phyloP scores from a whole-genome alignment of 371 early-diverging fungal species.

The Apophysomyces elegans region DNA sequence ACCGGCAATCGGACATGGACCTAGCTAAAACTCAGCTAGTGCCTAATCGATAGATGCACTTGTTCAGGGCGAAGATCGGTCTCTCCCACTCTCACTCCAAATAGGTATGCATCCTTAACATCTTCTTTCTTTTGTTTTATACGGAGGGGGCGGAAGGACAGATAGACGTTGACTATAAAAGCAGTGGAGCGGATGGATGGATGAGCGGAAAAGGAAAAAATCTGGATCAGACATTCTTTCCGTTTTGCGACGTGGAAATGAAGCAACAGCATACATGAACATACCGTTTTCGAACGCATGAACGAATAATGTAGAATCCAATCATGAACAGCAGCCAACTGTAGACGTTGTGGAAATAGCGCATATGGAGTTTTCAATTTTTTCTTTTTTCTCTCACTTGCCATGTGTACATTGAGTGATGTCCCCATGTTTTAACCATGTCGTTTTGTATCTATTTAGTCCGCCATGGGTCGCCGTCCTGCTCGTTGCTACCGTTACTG shows the following conservation, averaged over 20 bases:
- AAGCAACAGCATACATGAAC: no score
- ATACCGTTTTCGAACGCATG: no score
- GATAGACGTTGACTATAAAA: neutral
- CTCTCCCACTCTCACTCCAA: neutral
- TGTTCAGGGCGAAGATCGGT: neutral
- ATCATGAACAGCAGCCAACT: no score
- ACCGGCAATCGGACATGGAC: neutral
- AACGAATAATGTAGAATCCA: no score
- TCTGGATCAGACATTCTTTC: no score
- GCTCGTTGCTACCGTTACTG: conserved; percentile 99
- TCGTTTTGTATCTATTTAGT: conserved; percentile 3
- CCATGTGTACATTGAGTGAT: no score
- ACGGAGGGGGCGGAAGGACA: neutral
- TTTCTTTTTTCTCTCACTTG: neutral
- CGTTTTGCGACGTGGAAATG: no score
- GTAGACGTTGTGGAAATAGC: no score
- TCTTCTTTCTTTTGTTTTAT: neutral
- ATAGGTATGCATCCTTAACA: neutral
- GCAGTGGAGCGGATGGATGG: conserved; percentile 5
- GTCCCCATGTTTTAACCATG: neutral
- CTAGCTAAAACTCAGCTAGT: neutral
- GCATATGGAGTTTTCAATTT: neutral
- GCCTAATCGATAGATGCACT: no score
- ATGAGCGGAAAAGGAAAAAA: neutral
- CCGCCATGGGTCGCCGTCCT: conserved; percentile 97